Evolutionary conservation across 2,329 filamentous ascomycete genomes (phyloP).

Genomic region (Shiraia sp.): DNA sequence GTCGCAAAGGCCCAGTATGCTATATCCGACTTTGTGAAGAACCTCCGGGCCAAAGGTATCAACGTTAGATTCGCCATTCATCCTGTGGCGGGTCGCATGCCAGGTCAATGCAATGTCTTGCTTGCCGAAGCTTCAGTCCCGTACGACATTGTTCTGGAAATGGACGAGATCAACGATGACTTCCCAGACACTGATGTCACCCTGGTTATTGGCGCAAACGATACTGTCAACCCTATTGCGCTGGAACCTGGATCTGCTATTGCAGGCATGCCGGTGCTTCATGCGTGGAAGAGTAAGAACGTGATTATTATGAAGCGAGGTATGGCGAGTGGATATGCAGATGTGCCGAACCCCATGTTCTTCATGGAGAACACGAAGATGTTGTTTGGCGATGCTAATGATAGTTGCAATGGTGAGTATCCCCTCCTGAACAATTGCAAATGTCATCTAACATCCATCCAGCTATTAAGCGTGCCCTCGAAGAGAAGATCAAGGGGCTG

Average conservation of each 20-base stretch:
- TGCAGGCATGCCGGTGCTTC: slow-evolving; percentile 88
- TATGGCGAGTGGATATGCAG: slow-evolving; percentile 86
- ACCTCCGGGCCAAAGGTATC: slow-evolving; percentile 73
- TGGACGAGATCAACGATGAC: slow-evolving; percentile 96
- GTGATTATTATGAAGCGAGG: slow-evolving; percentile 92
- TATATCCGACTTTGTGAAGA: slow-evolving; percentile 77
- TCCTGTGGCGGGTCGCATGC: slow-evolving; percentile 89
- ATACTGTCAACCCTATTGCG: slow-evolving; percentile 89
- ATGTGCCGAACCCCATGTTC: slow-evolving; percentile 93
- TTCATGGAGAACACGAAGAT: slow-evolving; percentile 88
- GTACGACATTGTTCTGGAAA: slow-evolving; percentile 90
- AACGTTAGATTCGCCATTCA: slow-evolving; percentile 90
- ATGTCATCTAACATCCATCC: too few relatives aligned
- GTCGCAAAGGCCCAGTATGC: slow-evolving; percentile 93
- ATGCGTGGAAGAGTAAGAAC: slow-evolving; percentile 93
- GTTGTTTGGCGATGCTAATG: slow-evolving; percentile 89
- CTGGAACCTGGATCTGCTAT: slow-evolving; percentile 82
- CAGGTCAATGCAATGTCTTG: slow-evolving; percentile 88
- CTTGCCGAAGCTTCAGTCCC: slow-evolving; percentile 86
- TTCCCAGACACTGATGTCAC: slow-evolving; percentile 84
- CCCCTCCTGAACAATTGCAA: too few relatives aligned
- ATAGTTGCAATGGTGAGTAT: slow-evolving; percentile 69
- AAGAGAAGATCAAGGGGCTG: slow-evolving; percentile 39
- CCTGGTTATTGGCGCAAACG: slow-evolving; percentile 88
- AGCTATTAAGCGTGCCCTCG: slow-evolving; percentile 44